Base-by-base conservation (phyloP, 139 green algal genomes). In the Tetraselmis striata region DNA sequence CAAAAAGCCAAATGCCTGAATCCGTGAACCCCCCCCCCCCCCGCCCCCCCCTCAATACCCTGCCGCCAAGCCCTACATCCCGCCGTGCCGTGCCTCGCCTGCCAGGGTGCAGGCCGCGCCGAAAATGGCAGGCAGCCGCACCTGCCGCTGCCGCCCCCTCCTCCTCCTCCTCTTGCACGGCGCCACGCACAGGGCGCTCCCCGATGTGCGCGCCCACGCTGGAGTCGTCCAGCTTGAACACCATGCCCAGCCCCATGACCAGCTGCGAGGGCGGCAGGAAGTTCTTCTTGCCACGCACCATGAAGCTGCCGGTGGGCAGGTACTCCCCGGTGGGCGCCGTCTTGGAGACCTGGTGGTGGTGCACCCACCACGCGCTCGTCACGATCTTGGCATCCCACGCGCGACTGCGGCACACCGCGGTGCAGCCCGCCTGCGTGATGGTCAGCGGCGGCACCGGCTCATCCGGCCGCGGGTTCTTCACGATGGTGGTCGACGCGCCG, bases 261-360 rank as follows among this genome's bases (percentile, higher is more conserved):
- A 99, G 92, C 11, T 89, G 93, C 81, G 92, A 90, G 0, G 96
- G 95, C 2, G 96, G 96, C 77, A 99, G 92, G 90, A 95, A 99
- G 87, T 98, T 98, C 92, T 99, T 99, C 59, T 86, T 90, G 23
- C 96, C 96, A 1, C 94, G 87, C 29, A 99, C 90, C 93, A 98
- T 96, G 91, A 99, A 98, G 75, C 83, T 90, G 22, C 96, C 96
- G 0, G 93, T 96, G 28, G 90, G 85, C 1, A 99, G 90, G 85
- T 95, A 97, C 86, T 99, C 96, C 1, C 96, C 96, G 18, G 91
- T 96, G 29, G 95, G 95, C 1, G 95, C 95, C 2, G 93, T 94
- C 83, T 98, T 99, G 80, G 91, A 96, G 23, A 99, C 94, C 91
- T 99, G 95, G 82, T 96, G 59, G 18, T 92, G 86, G 82, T 97